A percentile compares a stretch with the other conserved stretches of the same genome.
These are phyloP conservation scores for Epicoccum nigrum DNA, from an alignment of 2,329 filamentous ascomycete species.

Conservation along the genomic window DNA sequence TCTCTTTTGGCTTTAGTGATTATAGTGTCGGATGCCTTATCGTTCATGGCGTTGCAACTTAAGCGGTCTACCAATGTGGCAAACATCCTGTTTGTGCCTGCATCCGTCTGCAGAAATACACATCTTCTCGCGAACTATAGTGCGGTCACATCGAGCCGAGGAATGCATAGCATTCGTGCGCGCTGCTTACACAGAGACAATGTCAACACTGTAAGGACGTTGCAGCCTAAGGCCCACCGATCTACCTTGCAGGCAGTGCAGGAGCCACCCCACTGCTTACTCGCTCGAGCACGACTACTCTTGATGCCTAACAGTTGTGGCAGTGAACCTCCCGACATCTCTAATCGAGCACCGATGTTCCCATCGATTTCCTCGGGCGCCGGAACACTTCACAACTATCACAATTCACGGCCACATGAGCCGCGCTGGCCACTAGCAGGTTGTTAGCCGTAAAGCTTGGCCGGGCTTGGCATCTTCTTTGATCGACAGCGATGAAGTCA, in stretches of 20 bases:
- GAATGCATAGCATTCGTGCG: too few relatives aligned
- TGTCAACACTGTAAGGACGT: too few relatives aligned
- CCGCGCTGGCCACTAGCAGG: background rate
- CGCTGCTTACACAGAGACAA: too few relatives aligned
- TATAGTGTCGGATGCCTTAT: too few relatives aligned
- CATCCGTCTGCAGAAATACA: too few relatives aligned
- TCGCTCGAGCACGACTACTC: constrained; percentile 1
- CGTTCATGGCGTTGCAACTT: too few relatives aligned
- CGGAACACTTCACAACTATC: background rate
- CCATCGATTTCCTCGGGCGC: constrained; percentile 1
- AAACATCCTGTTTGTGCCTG: too few relatives aligned
- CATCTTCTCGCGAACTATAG: too few relatives aligned
- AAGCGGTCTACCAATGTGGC: too few relatives aligned
- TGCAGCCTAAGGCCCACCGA: background rate
- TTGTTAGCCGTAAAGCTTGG: constrained; percentile 5
- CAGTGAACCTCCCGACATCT: background rate
- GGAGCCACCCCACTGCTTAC: background rate
- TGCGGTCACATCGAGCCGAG: too few relatives aligned
- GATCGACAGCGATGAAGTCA: constrained; percentile 16
- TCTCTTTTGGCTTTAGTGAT: background rate
- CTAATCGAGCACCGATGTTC: background rate
- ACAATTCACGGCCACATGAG: constrained; percentile 1
- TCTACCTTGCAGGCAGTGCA: background rate
- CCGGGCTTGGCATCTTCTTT: constrained; percentile 3
- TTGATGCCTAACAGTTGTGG: background rate